Conservation (phyloP, 805 yeast genomes). For the Kluyveromyces starmeri region DNA sequence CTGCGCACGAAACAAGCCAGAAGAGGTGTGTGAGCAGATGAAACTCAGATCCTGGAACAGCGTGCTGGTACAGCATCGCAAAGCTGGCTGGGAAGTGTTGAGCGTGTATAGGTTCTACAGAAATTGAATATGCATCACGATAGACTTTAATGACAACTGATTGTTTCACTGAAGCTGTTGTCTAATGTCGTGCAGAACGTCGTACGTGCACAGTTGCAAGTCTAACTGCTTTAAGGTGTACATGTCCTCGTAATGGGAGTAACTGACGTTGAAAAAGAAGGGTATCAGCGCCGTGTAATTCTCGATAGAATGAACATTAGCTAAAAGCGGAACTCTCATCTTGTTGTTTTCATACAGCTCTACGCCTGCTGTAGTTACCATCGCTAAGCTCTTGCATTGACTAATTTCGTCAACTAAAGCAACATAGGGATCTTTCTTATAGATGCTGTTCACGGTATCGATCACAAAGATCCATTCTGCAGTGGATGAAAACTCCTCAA, state of each 20-base stretch:
- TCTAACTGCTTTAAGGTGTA: constrained; percentile 44
- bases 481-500: constrained; percentile 65
- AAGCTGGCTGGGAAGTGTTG: constrained; percentile 94
- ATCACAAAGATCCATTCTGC: constrained; percentile 81
- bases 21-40: constrained; percentile 44
- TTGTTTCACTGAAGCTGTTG: background rate
- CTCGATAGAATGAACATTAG: constrained; percentile 18
- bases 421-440: constrained; percentile 29
- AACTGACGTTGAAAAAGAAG: constrained; percentile 23
- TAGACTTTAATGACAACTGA: background rate
- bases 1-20: constrained; percentile 86
- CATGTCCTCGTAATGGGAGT: constrained; percentile 33
- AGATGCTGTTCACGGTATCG: constrained; percentile 53
- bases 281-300: constrained; percentile 19
- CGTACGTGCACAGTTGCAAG: constrained; percentile 40
- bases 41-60: constrained; percentile 43
- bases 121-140: background rate
- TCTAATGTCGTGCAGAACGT: constrained; percentile 52
- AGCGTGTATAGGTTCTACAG: constrained; percentile 55
- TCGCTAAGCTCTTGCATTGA: constrained; percentile 29
- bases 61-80: constrained; percentile 48
- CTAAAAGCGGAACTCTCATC: constrained; percentile 23
- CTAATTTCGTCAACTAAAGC: constrained; percentile 41
- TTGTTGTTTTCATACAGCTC: constrained; percentile 12
- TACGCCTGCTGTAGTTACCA: constrained; percentile 23